phyloP scores from a whole-genome alignment of 2,329 filamentous ascomycete species.

The Fusarium pininemorale region DNA sequence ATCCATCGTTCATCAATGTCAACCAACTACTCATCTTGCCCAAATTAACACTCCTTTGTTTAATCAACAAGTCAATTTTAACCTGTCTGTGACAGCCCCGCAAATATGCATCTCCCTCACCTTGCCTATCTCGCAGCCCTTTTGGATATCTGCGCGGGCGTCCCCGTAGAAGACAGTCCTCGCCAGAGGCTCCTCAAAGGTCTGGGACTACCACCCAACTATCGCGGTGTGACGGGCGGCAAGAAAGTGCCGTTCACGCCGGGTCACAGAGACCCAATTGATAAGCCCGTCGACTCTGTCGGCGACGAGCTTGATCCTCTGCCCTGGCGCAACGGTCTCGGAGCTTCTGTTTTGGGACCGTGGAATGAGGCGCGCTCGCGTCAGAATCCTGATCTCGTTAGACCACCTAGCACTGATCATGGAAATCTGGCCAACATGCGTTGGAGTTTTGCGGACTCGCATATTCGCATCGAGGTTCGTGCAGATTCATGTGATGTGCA shows the following conservation, averaged over 20 bases:
- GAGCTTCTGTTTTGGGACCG: constrained; percentile 73
- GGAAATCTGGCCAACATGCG: constrained; percentile 76
- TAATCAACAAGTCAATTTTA: not conserved
- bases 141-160: constrained; percentile 23
- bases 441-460: constrained; percentile 75
- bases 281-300: constrained; percentile 69
- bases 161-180: constrained; percentile 58
- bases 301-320: constrained; percentile 70
- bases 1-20: not conserved
- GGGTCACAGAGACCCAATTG: constrained; percentile 67
- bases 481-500: not conserved
- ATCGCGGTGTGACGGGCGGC: constrained; percentile 46
- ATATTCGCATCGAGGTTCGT: constrained; percentile 68
- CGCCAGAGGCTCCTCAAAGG: constrained; percentile 64
- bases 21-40: not conserved
- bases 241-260: constrained; percentile 65
- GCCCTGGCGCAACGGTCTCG: constrained; percentile 71
- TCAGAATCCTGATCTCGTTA: constrained; percentile 76
- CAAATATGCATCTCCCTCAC: constrained; percentile 27
- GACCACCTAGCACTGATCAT: constrained; percentile 77
- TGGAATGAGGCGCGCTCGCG: constrained; percentile 73
- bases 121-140: constrained; percentile 25
- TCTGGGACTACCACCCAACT: constrained; percentile 56
- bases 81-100: not conserved
- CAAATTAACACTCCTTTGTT: not conserved